Base-by-base conservation (phyloP, 768 basidiomycete species). In the Sarcomyxa edulis region DNA sequence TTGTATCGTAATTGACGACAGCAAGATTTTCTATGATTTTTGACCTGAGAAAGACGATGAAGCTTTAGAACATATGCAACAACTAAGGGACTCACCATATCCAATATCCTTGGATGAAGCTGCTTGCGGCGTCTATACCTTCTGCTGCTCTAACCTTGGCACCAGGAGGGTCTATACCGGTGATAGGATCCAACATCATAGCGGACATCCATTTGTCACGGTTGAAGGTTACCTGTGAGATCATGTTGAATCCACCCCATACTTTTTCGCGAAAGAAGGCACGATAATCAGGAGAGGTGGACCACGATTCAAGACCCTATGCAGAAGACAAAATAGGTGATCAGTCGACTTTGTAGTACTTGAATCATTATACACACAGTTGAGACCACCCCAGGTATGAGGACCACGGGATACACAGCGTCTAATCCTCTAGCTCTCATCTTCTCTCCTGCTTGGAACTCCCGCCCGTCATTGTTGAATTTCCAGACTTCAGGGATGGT, bases 11-110 rank as follows among this genome's bases (percentile, higher is more conserved):
- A 52, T 84, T 85, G 14, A 97, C 75, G 1, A 84, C 90, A 0
- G 95, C 93, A 2, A 97, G 71, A 49, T 99, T 98, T 60, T 97
- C 88, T 7, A 98, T 79, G 36, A 96, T 87, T 59, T 94, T 93
- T 1, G 84, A 81, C 86, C 86, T 86, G 31, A 29, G 37, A 37
- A 31, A 18, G 21, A 21, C 45, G 30, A 10, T 14, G 37, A 10
- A 20, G 27, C 16, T 32, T 37, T 23, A 29, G 8, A 33, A 40
- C 6, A 15, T n/a, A 14, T 11, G 31, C n/a, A 32, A 7, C 7
- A 25, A 32, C 22, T 9, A 20, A n/a, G 37, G 20, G 45, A n/a
- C 64, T 37, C 51, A 82, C 90, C 92, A 95, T 37, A 95, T 79
- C 94, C 93, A 98, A 55, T 93, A 99, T 1, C 94, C 92, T 54